Evolutionary conservation across 2,329 filamentous ascomycete species (phyloP), one percentile per base, ranked within the genome.

Genomic region (Phyllosticta paracitricarpa): DNA sequence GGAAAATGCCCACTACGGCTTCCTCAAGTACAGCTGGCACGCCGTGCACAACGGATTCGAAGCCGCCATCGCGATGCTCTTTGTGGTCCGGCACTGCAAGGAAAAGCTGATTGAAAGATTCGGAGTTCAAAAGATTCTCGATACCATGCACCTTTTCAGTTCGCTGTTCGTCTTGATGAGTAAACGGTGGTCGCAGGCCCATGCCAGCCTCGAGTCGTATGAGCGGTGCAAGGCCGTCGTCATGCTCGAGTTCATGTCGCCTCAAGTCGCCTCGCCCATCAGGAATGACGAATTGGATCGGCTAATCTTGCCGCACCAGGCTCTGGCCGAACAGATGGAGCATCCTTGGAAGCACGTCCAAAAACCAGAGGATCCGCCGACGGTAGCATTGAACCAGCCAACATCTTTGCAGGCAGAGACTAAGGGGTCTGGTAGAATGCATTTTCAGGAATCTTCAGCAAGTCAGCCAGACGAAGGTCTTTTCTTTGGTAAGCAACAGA

Each of bases 281-380:
- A 56, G 58, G 51, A 62, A 58, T 19, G 60, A 62, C 51, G 60
- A 62, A 30, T 56, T 62, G 4, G 56, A 62, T 19, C 56, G 60
- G 9, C 53, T 62, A 52, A 58, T 62, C 35, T 40, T 62, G n/a
- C 60, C 60, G 4, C 56, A 58, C n/a, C 60, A 62, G 25, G 60
- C 60, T 5, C 60, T 55, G 19, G 22, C 14, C 10, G 52, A 59
- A 24, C 54, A 59, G 53, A 19, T 26, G 6, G 40, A 48, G n/a
- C 40, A 48, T 7, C 40, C 40, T 17, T 14, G 14, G 6, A n/a
- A n/a, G 40, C 17, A 17, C 40, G 40, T 40, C 14, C 35, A 2
- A 40, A 40, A 2, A 17, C 35, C 35, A 40, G 35, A 40, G 2
- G 9, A 14, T 12, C 35, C 12, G 7, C 4, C 35, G 17, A 40